Evolutionary conservation across 2,329 filamentous ascomycete species (phyloP).

Genomic region (Tolypocladium pustulatum): DNA sequence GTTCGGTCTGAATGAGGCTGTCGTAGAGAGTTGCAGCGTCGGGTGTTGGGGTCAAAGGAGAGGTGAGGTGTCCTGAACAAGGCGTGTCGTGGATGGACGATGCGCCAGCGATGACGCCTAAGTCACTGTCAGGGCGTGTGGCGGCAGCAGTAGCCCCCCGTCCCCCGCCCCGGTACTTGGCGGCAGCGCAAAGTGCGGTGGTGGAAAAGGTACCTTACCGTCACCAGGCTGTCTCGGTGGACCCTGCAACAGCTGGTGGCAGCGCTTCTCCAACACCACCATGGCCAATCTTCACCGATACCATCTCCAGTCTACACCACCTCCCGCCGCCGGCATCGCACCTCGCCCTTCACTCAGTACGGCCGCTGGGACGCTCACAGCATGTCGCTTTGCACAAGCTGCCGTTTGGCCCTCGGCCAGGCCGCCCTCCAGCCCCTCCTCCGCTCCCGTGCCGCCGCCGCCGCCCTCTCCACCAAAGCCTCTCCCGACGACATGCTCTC

Average conservation of each 20-base stretch:
- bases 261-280: not conserved
- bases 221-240: not conserved
- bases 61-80: not conserved
- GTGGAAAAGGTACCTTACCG: not conserved
- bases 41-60: not conserved
- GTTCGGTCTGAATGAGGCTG: not conserved
- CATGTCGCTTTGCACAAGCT: slow-evolving; percentile 21
- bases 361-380: not conserved
- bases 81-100: not conserved
- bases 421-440: slow-evolving; percentile 5
- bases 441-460: slow-evolving; percentile 2
- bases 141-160: not conserved
- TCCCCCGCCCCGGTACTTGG: not conserved
- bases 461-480: slow-evolving; percentile 4
- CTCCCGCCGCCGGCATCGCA: not conserved
- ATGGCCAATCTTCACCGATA: not conserved
- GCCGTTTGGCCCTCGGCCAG: slow-evolving; percentile 16
- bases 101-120: not conserved
- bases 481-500: slow-evolving; percentile 42
- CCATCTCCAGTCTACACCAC: too few relatives aligned
- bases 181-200: not conserved
- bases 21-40: not conserved
- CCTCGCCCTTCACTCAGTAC: not conserved
- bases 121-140: not conserved
- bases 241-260: not conserved